A percentile compares a stretch with the other conserved stretches of the same genome.
These are phyloP conservation scores for Cystobasidium pallidum DNA, from an alignment of 1,284 basidiomycete species.

Conservation along the genomic window DNA sequence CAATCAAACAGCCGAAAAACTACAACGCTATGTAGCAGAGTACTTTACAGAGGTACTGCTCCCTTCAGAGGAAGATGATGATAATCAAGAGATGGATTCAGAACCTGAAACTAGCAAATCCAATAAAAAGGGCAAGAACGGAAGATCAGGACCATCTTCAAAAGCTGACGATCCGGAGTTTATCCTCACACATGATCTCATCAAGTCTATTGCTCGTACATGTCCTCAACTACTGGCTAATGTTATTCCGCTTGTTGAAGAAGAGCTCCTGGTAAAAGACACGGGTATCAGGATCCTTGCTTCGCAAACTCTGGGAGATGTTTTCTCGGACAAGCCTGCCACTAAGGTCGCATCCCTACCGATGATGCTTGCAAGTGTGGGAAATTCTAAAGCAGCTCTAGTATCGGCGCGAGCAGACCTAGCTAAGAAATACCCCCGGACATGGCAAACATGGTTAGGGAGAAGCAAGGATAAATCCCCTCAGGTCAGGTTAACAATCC, in stretches of 20 bases:
- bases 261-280: constrained; percentile 81
- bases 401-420: constrained; percentile 63
- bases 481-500: constrained; percentile 74
- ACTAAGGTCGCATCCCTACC: constrained; percentile 18
- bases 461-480: constrained; percentile 77
- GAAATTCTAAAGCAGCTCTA: not conserved
- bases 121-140: constrained; percentile 33
- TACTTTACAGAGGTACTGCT: constrained; percentile 86
- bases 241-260: constrained; percentile 90
- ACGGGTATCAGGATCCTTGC: constrained; percentile 71
- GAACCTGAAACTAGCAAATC: constrained; percentile 58
- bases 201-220: constrained; percentile 78
- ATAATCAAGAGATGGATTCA: constrained; percentile 63
- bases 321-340: constrained; percentile 71
- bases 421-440: constrained; percentile 74
- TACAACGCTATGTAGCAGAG: constrained; percentile 79
- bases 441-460: constrained; percentile 84
- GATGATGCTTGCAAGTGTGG: constrained; percentile 7
- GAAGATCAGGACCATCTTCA: constrained; percentile 27
- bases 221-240: constrained; percentile 82
- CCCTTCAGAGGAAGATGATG: constrained; percentile 58
- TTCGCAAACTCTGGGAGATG: constrained; percentile 81
- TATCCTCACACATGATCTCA: constrained; percentile 76
- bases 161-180: constrained; percentile 57
- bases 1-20: constrained; percentile 76